Evolutionary conservation across 768 basidiomycete genomes (phyloP).

Genomic region (Termitomyces heimii): DNA sequence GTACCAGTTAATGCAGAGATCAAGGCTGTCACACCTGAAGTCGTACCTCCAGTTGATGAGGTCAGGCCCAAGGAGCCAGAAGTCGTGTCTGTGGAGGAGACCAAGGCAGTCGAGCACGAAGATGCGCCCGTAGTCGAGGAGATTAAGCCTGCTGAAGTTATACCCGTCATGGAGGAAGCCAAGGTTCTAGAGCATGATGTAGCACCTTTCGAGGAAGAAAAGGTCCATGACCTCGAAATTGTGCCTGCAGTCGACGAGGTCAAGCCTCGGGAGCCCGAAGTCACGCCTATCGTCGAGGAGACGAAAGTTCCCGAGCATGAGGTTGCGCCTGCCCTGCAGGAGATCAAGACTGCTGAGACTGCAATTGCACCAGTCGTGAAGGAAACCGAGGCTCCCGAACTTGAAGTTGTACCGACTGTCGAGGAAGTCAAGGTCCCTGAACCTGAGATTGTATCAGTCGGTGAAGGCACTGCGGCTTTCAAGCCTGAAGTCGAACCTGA

Average conservation of each 20-base stretch:
- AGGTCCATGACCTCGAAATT: background rate
- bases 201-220: background rate
- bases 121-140: background rate
- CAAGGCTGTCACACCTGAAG: background rate
- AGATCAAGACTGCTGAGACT: background rate
- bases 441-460: background rate
- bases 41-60: background rate
- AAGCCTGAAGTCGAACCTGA: background rate
- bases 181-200: background rate
- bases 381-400: background rate
- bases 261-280: background rate
- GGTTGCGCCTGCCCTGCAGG: background rate
- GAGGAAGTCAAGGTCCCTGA: background rate
- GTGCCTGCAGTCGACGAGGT: background rate
- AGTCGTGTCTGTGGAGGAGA: background rate
- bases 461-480: constrained; percentile 1
- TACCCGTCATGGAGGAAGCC: background rate
- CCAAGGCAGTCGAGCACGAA: background rate
- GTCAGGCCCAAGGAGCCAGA: background rate
- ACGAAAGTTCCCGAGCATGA: background rate
- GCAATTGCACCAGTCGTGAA: background rate
- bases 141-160: background rate
- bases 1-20: background rate
- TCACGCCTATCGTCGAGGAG: background rate
- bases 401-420: background rate